These are phyloP conservation scores for Cylindricascospora bacillispora DNA, from an alignment of 1,139 yeast species.

Conservation along the genomic window DNA sequence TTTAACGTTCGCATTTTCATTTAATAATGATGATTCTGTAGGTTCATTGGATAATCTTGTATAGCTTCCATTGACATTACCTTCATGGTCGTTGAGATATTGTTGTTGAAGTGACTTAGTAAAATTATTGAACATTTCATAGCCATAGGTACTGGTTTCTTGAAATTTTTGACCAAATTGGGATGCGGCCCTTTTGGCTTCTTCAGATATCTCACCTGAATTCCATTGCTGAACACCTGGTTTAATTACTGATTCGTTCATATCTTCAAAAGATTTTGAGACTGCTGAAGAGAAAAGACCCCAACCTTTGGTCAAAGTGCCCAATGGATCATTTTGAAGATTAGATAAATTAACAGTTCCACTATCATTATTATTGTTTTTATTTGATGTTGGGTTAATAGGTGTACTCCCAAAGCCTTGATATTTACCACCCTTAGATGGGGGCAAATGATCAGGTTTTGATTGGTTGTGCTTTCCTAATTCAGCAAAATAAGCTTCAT, in stretches of 20 bases:
- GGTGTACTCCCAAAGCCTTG: conserved; percentile 86
- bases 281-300: conserved; percentile 78
- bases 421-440: conserved; percentile 89
- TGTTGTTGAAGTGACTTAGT: conserved; percentile 34
- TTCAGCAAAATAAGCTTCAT: conserved; percentile 71
- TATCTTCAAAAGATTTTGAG: conserved; percentile 71
- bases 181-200: conserved; percentile 82
- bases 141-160: conserved; percentile 69
- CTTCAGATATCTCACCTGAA: conserved; percentile 64
- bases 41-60: neutral
- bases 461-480: conserved; percentile 61
- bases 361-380: conserved; percentile 19
- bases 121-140: conserved; percentile 50
- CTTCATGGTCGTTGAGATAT: conserved; percentile 10
- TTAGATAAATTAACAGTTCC: conserved; percentile 53
- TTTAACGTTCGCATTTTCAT: no score
- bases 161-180: conserved; percentile 93
- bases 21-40: no score
- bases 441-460: conserved; percentile 72
- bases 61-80: neutral
- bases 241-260: conserved; percentile 75
- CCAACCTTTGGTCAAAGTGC: conserved; percentile 87
- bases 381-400: conserved; percentile 21
- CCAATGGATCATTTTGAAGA: conserved; percentile 76
- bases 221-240: conserved; percentile 78